Evolutionary conservation across 306 rosid species (phyloP), one percentile per base, ranked within the genome.

Genomic region (Hippophae gyantsensis): DNA sequence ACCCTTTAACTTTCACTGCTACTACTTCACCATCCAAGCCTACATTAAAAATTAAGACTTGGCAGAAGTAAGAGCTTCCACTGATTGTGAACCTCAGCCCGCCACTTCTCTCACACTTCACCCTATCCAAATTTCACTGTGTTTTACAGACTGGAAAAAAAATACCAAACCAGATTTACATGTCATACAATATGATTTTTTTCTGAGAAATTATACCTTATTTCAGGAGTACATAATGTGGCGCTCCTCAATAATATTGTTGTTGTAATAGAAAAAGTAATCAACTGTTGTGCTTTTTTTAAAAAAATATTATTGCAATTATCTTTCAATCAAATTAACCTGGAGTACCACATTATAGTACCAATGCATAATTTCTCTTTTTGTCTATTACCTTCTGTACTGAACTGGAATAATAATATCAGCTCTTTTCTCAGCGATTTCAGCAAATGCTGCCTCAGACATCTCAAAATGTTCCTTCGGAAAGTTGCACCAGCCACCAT

Each of bases 401-500:
- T 92, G 99, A 76, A 92, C 69, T 0, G 99, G 99, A 25, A 92
- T 84, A 61, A 92, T 84, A 61, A 81, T 84, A 78, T 88, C 99
- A 45, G 95, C 99, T 72, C 66, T 85, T 8, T 52, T 64, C 81
- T 78, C 83, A 11, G 96, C 90, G 64, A 92, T 92, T 78, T 85
- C 82, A 63, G 76, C 54, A 67, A 92, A 92, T 67, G 99, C 94
- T 26, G 86, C 78, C 66, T 76, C 76, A 5, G 99, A 92, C 95
- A 92, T 76, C 82, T 92, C 99, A 60, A 92, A 88, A 74, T 92
- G 99, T 57, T 88, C 84, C 52, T 83, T 71, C 52, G 99, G 99
- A 61, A 92, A 88, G 69, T 92, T 92, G 68, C 96, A 92, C 96
- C 99, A 88, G 46, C 99, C 99, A 66, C 99, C 99, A 75, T 92